Percentiles rank a stretch among this genome's conserved stretches.
Evolutionary conservation across 169 alveolate genomes (phyloP).

Genomic region (Cytauxzoon felis): DNA sequence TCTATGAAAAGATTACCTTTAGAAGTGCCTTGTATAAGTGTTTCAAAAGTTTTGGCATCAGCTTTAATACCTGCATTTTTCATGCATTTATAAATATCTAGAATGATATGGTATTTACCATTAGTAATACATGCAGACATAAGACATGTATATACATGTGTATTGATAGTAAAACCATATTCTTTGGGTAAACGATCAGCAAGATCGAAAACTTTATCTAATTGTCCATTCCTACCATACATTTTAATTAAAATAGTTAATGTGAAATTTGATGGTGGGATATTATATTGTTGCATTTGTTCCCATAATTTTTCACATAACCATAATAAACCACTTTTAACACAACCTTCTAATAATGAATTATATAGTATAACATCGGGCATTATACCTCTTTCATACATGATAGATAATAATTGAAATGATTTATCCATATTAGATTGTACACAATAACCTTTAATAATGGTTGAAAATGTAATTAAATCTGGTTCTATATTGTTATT

Average conservation of each 20-base stretch:
- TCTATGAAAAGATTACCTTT: constrained; percentile 46
- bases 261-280: constrained; percentile 80
- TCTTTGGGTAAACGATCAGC: constrained; percentile 68
- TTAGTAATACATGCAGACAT: constrained; percentile 83
- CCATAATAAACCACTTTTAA: constrained; percentile 75
- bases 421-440: constrained; percentile 82
- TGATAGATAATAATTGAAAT: constrained; percentile 69
- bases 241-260: constrained; percentile 78
- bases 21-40: constrained; percentile 47
- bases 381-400: constrained; percentile 74
- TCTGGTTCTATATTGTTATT: constrained; percentile 83
- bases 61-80: constrained; percentile 58
- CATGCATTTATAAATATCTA: constrained; percentile 65
- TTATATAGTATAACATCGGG: constrained; percentile 94
- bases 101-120: constrained; percentile 51
- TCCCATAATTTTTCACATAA: constrained; percentile 77
- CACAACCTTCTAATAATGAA: constrained; percentile 92
- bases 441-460: constrained; percentile 91
- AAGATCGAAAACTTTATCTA: constrained; percentile 74
- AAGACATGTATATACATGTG: constrained; percentile 82
- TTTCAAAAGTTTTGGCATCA: constrained; percentile 73
- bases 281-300: constrained; percentile 74
- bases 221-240: constrained; percentile 79
- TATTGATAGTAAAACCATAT: constrained; percentile 68
- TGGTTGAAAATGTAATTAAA: constrained; percentile 86